Evolutionary conservation across 2,329 filamentous ascomycete species (phyloP).

Genomic region (Cytospora piceicola): DNA sequence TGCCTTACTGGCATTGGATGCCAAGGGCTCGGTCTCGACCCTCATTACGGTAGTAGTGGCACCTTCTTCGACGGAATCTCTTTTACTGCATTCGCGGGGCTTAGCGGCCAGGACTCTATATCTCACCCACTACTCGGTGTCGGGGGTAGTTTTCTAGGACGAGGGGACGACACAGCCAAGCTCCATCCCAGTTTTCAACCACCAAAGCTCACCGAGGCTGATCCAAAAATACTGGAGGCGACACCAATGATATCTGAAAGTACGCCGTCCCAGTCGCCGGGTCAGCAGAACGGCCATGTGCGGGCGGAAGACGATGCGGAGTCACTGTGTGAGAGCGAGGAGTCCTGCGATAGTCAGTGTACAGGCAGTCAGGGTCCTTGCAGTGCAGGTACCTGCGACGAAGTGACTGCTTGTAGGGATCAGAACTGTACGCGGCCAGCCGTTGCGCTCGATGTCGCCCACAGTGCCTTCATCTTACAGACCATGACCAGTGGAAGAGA

Average conservation of each 20-base stretch:
- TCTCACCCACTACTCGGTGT: conserved; percentile 5
- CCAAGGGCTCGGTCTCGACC: conserved; percentile 26
- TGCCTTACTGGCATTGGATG: conserved; percentile 29
- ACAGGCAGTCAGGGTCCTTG: conserved; percentile 25
- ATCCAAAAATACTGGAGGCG: not conserved
- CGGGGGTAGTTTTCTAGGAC: conserved; percentile 6
- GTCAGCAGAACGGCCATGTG: not conserved
- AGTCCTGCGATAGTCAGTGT: conserved; percentile 28
- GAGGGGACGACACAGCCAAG: conserved; percentile 13
- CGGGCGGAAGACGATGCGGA: conserved; percentile 18
- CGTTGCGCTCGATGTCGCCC: conserved; percentile 37
- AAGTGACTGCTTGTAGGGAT: conserved; percentile 35
- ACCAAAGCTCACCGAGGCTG: not conserved
- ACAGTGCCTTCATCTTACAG: conserved; percentile 29
- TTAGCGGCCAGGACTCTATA: conserved; percentile 4
- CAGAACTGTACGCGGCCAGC: conserved; percentile 31
- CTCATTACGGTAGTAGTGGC: conserved; percentile 7
- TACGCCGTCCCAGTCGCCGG: conserved; percentile 5
- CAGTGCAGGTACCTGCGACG: conserved; percentile 33
- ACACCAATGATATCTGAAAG: not conserved
- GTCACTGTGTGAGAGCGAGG: conserved; percentile 18
- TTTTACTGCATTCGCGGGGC: conserved; percentile 2
- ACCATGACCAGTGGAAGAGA: conserved; percentile 32
- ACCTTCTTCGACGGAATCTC: not conserved
- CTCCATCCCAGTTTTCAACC: conserved; percentile 6